Conservation (phyloP, 371 early-diverging fungal genomes). For the Catenaria anguillulae region DNA sequence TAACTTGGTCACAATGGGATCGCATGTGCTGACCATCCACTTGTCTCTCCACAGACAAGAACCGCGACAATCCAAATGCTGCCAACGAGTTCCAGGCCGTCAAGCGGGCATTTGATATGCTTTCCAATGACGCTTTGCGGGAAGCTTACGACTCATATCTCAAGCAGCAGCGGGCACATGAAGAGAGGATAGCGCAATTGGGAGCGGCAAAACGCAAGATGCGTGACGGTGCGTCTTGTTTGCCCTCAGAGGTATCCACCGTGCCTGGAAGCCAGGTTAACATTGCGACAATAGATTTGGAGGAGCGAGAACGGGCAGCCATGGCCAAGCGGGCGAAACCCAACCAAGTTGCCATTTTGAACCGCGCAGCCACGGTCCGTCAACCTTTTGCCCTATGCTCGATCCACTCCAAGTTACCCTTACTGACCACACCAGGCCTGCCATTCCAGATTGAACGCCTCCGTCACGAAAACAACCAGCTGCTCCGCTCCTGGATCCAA, state of each 20-base stretch:
- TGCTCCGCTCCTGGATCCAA: background rate
- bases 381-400: background rate
- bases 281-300: background rate
- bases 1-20: background rate
- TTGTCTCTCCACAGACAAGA: background rate
- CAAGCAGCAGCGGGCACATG: background rate
- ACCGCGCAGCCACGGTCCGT: conserved; percentile 1
- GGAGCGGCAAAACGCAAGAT: conserved; percentile 7
- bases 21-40: background rate
- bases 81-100: background rate
- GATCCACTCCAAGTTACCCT: too few relatives aligned
- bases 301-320: background rate
- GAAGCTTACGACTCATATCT: conserved; percentile 6
- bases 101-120: conserved; percentile 4
- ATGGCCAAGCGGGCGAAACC: background rate
- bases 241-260: background rate
- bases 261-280: background rate
- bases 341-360: background rate
- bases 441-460: conserved; percentile 6
- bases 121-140: background rate
- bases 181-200: background rate
- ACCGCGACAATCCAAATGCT: conserved; percentile 5
- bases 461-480: conserved; percentile 3
- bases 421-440: background rate
- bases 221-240: conserved; percentile 4